Evolutionary conservation across 2,329 filamentous ascomycete genomes (phyloP), one percentile per base, ranked within the genome.

Genomic region (Claviceps purpurea): DNA sequence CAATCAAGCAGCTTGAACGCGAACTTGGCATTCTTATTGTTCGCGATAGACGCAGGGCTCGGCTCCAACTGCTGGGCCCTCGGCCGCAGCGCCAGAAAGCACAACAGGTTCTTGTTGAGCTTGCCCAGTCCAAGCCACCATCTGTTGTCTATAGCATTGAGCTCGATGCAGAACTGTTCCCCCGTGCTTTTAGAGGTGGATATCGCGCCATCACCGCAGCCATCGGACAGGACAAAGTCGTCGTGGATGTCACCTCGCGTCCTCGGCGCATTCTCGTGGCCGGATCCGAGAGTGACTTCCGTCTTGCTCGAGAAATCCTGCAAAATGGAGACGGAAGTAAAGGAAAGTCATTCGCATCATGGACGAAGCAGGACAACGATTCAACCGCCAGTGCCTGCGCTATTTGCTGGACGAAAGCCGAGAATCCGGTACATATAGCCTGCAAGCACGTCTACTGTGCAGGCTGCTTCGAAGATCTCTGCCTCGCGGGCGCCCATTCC

Each of bases 391-490:
- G 3, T 42, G 57, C 62, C 47, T 68, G 69, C 53, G 50, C 64
- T 0, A 61, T 70, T 11, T 74, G 71, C 51, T 69, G 62, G 60
- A 65, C 56, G 8, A 62, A 64, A 37, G 65, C 65, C 1, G 66
- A 70, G 14, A 60, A 68, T 7, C 56, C 66, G 0, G 50, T 73
- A 11, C 56, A 43, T 10, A 69, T 63, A 2, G 39, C 47, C 2
- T 74, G 72, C 56, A 59, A 56, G 1, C 72, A 75, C 55, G 40
- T 61, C 14, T 75, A 73, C 56, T 75, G 72, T 56, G 54, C 56
- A 0, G 60, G 63, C 20, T 75, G 73, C 55, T 73, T 75, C 47
- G 58, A 64, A 47, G 58, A 59, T 42, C 55, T 67, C 8, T 68
- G 67, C 52, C 50, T 45, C 13, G 44, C 52, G 5, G 50, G 38